Evolutionary conservation across 306 rosid species (phyloP).

Genomic region (Cucurbita ficifolia): DNA sequence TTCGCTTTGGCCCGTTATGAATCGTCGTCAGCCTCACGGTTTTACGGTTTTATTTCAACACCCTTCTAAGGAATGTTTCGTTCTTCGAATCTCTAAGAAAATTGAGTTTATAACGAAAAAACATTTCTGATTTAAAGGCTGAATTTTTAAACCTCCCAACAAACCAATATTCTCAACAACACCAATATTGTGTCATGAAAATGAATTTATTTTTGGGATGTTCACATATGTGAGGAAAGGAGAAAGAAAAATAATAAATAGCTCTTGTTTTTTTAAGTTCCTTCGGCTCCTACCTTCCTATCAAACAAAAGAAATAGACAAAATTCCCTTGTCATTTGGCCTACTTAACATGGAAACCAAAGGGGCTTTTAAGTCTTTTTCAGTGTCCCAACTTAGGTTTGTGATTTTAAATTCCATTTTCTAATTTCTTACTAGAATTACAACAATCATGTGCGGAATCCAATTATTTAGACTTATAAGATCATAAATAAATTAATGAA

Average conservation of each 20-base stretch:
- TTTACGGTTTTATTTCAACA: too few species aligned
- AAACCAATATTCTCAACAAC: neutral
- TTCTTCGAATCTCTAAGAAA: too few species aligned
- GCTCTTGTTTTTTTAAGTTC: neutral
- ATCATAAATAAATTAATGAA: neutral
- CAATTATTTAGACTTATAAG: neutral
- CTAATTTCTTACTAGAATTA: too few species aligned
- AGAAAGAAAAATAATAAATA: neutral
- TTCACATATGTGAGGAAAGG: neutral
- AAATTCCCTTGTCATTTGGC: neutral
- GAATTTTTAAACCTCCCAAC: neutral
- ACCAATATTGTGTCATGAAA: neutral
- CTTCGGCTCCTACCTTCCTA: neutral
- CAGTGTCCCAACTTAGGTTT: neutral
- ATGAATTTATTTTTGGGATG: neutral
- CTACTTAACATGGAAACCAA: neutral
- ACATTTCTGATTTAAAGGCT: too few species aligned
- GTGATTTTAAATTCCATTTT: neutral
- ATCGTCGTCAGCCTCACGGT: too few species aligned
- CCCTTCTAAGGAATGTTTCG: too few species aligned
- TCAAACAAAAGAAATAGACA: neutral
- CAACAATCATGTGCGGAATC: neutral
- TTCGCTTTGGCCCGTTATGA: too few species aligned
- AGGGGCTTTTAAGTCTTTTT: neutral
- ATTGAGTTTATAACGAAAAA: too few species aligned